Base-by-base conservation (phyloP, 2,329 filamentous ascomycete species). In the Tolypocladium album region DNA sequence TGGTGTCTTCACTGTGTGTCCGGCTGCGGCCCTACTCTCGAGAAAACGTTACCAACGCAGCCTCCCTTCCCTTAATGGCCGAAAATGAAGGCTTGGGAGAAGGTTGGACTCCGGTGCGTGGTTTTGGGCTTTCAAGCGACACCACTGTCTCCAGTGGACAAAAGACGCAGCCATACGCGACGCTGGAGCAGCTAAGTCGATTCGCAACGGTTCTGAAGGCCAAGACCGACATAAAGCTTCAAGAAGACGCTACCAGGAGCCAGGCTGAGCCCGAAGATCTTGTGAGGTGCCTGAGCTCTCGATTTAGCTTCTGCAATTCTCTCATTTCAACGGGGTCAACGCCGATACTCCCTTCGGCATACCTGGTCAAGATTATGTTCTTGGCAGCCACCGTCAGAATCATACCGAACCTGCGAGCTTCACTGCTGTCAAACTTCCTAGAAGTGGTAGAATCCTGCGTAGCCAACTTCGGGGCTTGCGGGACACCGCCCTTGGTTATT, bases 231-330 rank as follows among this genome's bases (percentile, higher is more conserved):
- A 38, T n/a, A 13, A 39, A 15, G n/a, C 53, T n/a, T 38, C 34
- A 36, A 24, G 24, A 7, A 24, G 22, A 3, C n/a, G 22, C 43
- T 15, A 24, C 43, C 43, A n/a, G 34, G 20, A n/a, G 12, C 34
- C 15, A n/a, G 4, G 34, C 63, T 15, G 63, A 60, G 9, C 64
- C 70, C 13, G 69, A 71, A 50, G 67, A 70, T 38, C 66, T 76
- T 36, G 71, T 72, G 1, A 66, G 66, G 43, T 69, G 66, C 13
- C 61, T 76, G 11, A 71, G 75, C 55, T 62, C 68, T 6, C 69
- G 67, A 11, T 75, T 75, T 61, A 68, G 67, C 9, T 76, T 72
- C 60, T 76, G 74, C 67, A 75, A 74, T 61, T 75, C 73, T 1
- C 65, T 75, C 43, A 69, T 76, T 6, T 70, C 71, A 27, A 70